A percentile compares a stretch with the other conserved stretches of the same genome.
Conservation (phyloP, 305 asterid genomes). For the Petunia hybrid region DNA sequence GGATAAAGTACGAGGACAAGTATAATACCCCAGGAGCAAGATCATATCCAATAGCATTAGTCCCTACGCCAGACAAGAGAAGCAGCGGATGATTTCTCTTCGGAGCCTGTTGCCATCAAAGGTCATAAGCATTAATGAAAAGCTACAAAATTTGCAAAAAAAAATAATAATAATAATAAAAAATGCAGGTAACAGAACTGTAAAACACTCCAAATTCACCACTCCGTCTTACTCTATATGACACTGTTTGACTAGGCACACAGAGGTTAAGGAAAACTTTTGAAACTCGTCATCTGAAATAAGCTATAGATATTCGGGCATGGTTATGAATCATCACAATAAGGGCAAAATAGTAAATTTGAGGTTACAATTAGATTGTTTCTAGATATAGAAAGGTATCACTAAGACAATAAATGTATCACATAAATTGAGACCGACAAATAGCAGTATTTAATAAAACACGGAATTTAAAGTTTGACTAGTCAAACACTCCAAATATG, state of each 20-base stretch:
- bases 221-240: neutral
- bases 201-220: neutral
- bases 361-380: too few species aligned
- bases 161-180: neutral
- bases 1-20: neutral
- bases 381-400: too few species aligned
- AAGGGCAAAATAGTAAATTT: too few species aligned
- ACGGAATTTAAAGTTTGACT: neutral
- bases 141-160: conserved; percentile 2
- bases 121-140: conserved; percentile 9
- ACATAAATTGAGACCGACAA: too few species aligned
- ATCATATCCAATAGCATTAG: conserved; percentile 97
- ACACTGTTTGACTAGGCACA: too few species aligned
- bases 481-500: neutral
- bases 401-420: too few species aligned
- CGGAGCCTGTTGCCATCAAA: conserved; percentile 63
- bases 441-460: neutral
- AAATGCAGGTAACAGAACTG: neutral
- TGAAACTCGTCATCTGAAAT: too few species aligned
- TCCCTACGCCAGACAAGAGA: conserved; percentile 90
- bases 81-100: conserved; percentile 85
- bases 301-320: too few species aligned
- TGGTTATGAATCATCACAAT: too few species aligned
- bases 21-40: conserved; percentile 74
- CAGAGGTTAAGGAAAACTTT: too few species aligned